Base-by-base conservation (phyloP, 108 stramenopile species). In the Stephanodiscus triporus region DNA sequence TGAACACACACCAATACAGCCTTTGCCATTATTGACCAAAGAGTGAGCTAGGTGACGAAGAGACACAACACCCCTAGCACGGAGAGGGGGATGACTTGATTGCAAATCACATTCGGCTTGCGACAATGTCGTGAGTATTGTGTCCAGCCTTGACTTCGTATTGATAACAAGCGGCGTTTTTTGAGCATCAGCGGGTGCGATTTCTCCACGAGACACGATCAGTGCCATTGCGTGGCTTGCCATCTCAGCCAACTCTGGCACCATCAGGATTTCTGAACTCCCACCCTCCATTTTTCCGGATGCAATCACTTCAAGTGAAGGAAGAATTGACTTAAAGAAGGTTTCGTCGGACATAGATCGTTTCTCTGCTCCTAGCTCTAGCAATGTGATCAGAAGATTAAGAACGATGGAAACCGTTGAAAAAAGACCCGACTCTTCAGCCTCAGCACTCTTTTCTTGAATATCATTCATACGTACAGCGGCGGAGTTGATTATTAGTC, bases 181-280 rank as follows among this genome's bases (percentile, higher is more conserved):
- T 2, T 10, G 38, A 9, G 20, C 40, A 30, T 72, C 53, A 11
- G 45, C 14, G 8, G 27, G 6, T 51, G 13, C 10, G 63, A 76
- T 48, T 55, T 58, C 56, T 43, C 58, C 55, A 22, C 93, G 78
- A 5, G 88, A 63, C 10, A 79, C 87, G 38, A 95, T 83, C 14
- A 95, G 68, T 50, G 88, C 85, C 73, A 89, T 72, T 17, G 90
- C 91, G 64, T 95, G 89, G 23, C 87, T 88, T 22, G 94, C 86
- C 86, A 92, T 87, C 58, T 95, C 94, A 20, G 87, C 88, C 51
- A 92, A 63, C 27, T 85, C 83, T 16, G 88, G 58, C 34, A 37
- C 27, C 45, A 64, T 63, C 66, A 51, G 40, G 24, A 29, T 63
- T 48, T 19, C 8, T 19, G 7, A 13, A 57, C 34, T 34, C 17